Evolutionary conservation across 441 rosid species (phyloP).

Genomic region (Breynia disticha): DNA sequence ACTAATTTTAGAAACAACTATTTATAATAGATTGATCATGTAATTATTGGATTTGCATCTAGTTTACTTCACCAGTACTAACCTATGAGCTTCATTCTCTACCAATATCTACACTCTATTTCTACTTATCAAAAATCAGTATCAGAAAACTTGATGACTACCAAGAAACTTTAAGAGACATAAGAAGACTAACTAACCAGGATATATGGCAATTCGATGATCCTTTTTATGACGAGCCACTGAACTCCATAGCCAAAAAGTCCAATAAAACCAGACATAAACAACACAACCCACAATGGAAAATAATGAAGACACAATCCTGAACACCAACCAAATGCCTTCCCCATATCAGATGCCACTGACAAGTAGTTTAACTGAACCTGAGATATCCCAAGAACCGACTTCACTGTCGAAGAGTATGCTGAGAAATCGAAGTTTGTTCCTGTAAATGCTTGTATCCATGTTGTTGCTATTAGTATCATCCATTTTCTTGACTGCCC

Average conservation of each 20-base stretch:
- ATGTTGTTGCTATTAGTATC: conserved; percentile 55
- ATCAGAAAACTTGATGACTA: not conserved
- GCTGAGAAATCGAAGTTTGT: conserved; percentile 87
- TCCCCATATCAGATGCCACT: conserved; percentile 79
- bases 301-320: conserved; percentile 49
- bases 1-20: no score
- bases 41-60: no score
- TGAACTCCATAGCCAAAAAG: conserved; percentile 65
- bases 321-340: conserved; percentile 80
- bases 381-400: conserved; percentile 74
- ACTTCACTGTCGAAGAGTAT: conserved; percentile 60
- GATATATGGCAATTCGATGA: conserved; percentile 26
- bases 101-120: no score
- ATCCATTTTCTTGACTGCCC: conserved; percentile 71
- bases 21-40: no score
- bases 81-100: no score
- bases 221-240: conserved; percentile 53
- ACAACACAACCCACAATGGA: conserved; percentile 62
- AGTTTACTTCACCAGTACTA: no score
- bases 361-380: conserved; percentile 65
- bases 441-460: conserved; percentile 88
- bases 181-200: not conserved
- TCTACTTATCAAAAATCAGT: no score
- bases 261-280: conserved; percentile 55
- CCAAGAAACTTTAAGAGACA: not conserved